These are phyloP conservation scores for Aristolochia contorta DNA, from an alignment of 164 flowering plant species.

Conservation along the genomic window DNA sequence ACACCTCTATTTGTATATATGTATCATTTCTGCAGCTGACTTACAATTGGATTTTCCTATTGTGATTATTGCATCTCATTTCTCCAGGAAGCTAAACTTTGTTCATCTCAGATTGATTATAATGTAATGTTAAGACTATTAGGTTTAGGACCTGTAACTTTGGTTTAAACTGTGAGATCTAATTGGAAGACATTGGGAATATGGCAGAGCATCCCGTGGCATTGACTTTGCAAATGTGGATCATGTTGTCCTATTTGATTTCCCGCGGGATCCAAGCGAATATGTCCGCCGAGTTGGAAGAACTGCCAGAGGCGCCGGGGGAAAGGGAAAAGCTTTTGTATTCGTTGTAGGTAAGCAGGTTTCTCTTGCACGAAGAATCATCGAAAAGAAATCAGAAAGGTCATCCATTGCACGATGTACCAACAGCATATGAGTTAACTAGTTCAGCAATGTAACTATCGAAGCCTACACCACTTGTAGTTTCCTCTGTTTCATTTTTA, in stretches of 20 bases:
- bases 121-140: background rate
- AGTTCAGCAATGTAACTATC: background rate
- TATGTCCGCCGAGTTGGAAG: slow-evolving; percentile 98
- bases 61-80: background rate
- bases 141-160: too few relatives aligned
- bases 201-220: slow-evolving; percentile 85
- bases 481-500: background rate
- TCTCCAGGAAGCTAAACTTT: background rate
- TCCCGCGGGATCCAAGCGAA: slow-evolving; percentile 96
- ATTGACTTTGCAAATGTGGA: slow-evolving; percentile 83
- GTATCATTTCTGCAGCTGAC: too few relatives aligned
- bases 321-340: slow-evolving; percentile 75
- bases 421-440: slow-evolving; percentile 38
- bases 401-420: slow-evolving; percentile 91
- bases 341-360: slow-evolving; percentile 98
- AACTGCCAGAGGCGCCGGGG: slow-evolving; percentile 98
- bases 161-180: too few relatives aligned
- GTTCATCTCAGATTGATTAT: background rate
- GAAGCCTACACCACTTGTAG: background rate
- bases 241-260: slow-evolving; percentile 92
- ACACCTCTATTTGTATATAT: background rate
- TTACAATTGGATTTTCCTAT: too few relatives aligned
- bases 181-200: too few relatives aligned
- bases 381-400: slow-evolving; percentile 84
- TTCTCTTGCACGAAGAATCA: slow-evolving; percentile 63